A percentile compares a stretch with the other conserved stretches of the same genome.
phyloP scores from a whole-genome alignment of 768 basidiomycete genomes.

The Leccinum truebloodii region DNA sequence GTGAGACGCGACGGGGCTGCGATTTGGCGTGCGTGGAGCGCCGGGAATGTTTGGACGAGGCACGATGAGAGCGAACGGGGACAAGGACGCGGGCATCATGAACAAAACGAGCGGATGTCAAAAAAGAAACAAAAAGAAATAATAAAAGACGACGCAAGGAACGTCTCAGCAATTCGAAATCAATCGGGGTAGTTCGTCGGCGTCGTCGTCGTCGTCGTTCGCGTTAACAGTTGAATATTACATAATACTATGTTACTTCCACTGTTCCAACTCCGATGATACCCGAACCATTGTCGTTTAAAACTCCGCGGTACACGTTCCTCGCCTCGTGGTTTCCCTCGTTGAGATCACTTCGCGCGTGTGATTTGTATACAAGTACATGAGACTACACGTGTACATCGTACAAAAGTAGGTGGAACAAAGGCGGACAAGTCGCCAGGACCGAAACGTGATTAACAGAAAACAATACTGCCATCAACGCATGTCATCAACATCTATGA shows the following conservation, averaged over 20 bases:
- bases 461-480: conserved; percentile 2
- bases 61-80: conserved; percentile 61
- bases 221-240: conserved; percentile 20
- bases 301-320: conserved; percentile 25
- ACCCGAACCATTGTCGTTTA: conserved; percentile 11
- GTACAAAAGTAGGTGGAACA: conserved; percentile 10
- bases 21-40: conserved; percentile 61
- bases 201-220: conserved; percentile 28
- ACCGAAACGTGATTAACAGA: conserved; percentile 17
- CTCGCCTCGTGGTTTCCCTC: conserved; percentile 18
- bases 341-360: conserved; percentile 27
- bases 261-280: conserved; percentile 20
- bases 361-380: conserved; percentile 12
- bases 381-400: conserved; percentile 22
- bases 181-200: conserved; percentile 5
- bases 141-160: conserved; percentile 27
- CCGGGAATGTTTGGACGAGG: conserved; percentile 52
- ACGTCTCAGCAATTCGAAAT: conserved; percentile 15
- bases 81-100: conserved; percentile 45
- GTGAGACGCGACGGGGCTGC: conserved; percentile 54
- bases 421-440: conserved; percentile 14
- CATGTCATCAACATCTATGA: neutral
- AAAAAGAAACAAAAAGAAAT: conserved; percentile 8
- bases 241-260: conserved; percentile 22
- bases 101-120: conserved; percentile 51